Base-by-base conservation (phyloP, 257 asterid genomes). In the Coffea canephora region DNA sequence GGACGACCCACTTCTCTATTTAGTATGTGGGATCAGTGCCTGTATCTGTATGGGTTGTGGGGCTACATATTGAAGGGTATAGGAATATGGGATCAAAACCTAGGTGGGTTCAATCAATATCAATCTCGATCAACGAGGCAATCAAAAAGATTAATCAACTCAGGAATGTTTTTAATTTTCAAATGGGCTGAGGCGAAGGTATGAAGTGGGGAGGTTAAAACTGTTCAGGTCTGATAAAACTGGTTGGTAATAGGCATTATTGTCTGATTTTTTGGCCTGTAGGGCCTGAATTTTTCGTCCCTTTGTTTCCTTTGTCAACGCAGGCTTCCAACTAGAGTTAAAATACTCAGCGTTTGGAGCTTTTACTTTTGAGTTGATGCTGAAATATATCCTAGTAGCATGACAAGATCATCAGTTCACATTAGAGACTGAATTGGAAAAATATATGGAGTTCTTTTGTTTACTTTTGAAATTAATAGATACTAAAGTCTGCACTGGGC, bases 21-120 rank as follows among this genome's bases (percentile, higher is more conserved):
- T 31, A 31, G 34, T 57, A 7, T 54, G 14, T 39, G 54, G 23
- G 68, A 31, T 57, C 69, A 14, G 45, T 18, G 10, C 25, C 73
- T 5, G 41, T 36, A 39, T 69, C 73, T 5, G 41, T 36, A 39
- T 69, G 39, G 78, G 36, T 3, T 16, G 43, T 8, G 61, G 55
- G 8, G 45, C 21, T 19, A 16, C 43, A 19, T 11, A 0, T 12
- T 10, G 5, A 52, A 52, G 18, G 21, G 18, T 3, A 54, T 55
- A 64, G 1, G 66, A 39, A 39, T 39, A 39, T 39, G 43, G 65
- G 49, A 65, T 65, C 14, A 7, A 46, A 62, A 41, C 27, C 73
- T 19, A 76, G 31, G 23, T 49, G 21, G 43, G 43, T 67, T 48
- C 66, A 66, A 76, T 76, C 73, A 64, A 48, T 49, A 76, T 76